Evolutionary conservation across 2,329 filamentous ascomycete genomes (phyloP).

Genomic region (Zymoseptoria tritici): DNA sequence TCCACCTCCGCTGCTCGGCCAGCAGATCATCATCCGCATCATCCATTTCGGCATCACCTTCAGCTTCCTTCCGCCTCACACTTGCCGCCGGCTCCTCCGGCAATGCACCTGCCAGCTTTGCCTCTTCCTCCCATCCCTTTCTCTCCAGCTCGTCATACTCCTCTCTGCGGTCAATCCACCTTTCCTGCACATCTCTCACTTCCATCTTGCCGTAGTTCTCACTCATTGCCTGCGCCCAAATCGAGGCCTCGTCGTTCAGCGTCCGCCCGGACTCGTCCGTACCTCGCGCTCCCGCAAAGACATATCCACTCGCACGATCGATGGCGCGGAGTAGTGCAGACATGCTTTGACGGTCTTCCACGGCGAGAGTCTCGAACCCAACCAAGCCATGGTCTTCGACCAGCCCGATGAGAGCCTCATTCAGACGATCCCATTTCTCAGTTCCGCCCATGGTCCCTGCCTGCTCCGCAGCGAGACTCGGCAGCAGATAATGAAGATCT

Average conservation of each 20-base stretch:
- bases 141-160: conserved; percentile 76
- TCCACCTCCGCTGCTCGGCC: conserved; percentile 26
- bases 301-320: conserved; percentile 86
- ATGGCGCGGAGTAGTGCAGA: conserved; percentile 83
- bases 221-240: conserved; percentile 96
- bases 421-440: conserved; percentile 71
- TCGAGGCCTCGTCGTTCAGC: conserved; percentile 42
- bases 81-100: conserved; percentile 19
- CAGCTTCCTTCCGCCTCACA: conserved; percentile 18
- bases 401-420: conserved; percentile 76
- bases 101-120: conserved; percentile 34
- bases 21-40: conserved; percentile 24
- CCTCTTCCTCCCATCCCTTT: conserved; percentile 68
- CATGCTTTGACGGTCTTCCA: conserved; percentile 97
- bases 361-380: conserved; percentile 83
- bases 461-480: conserved; percentile 71
- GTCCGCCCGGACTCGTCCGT: conserved; percentile 60
- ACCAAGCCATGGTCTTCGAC: conserved; percentile 88
- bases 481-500: conserved; percentile 76
- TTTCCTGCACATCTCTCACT: conserved; percentile 83
- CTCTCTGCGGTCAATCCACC: conserved; percentile 87
- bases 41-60: conserved; percentile 12
- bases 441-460: conserved; percentile 32
- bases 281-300: conserved; percentile 82
- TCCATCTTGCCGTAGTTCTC: conserved; percentile 62